Evolutionary conservation across 129 eudicot genomes (phyloP).

Genomic region (Flaveria robusta): DNA sequence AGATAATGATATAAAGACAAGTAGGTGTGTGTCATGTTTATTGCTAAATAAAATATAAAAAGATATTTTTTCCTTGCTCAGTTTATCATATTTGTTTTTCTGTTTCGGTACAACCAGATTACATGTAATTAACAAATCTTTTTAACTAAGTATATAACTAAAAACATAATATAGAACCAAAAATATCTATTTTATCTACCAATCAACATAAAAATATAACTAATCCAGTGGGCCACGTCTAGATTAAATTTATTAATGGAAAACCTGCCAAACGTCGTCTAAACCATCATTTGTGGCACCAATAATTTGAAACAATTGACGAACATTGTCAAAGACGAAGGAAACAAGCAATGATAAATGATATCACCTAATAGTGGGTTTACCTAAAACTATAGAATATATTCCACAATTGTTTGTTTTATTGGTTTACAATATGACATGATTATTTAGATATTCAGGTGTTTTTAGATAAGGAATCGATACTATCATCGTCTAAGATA

Average conservation of each 20-base stretch:
- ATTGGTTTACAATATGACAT: too few relatives aligned
- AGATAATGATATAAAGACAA: too few relatives aligned
- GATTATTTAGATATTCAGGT: too few relatives aligned
- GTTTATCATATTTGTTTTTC: background rate
- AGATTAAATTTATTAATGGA: background rate
- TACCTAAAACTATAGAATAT: background rate
- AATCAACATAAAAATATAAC: background rate
- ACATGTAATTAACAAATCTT: background rate
- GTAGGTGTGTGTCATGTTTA: too few relatives aligned
- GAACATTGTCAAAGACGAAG: slow-evolving; percentile 2
- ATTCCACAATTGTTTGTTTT: too few relatives aligned
- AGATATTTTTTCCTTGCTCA: background rate
- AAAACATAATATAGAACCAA: background rate
- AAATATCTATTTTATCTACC: background rate
- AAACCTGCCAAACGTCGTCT: background rate
- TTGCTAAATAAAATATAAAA: too few relatives aligned
- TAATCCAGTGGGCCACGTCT: background rate
- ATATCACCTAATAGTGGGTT: background rate
- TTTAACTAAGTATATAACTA: background rate
- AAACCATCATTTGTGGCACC: background rate
- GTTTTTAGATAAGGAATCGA: too few relatives aligned
- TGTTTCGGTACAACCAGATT: background rate
- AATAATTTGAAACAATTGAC: background rate
- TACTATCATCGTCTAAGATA: too few relatives aligned
- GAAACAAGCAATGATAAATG: background rate